Evolutionary conservation across 805 yeast species (phyloP), one percentile per base, ranked within the genome.

Genomic region (Pachysolen tannophilus): DNA sequence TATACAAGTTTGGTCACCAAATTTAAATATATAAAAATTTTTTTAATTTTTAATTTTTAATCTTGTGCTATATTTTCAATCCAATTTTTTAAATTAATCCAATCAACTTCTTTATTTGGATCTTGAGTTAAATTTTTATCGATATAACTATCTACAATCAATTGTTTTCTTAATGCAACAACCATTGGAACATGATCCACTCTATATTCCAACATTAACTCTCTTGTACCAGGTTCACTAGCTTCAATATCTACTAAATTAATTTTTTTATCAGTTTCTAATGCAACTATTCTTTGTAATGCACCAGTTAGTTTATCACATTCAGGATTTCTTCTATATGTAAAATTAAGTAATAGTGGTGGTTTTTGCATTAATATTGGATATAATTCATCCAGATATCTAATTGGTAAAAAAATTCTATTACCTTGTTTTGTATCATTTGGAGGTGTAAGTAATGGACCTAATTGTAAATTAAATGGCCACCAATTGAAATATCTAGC

Each of bases 281-380:
- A 54, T 16, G 63, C 59, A 8, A 76, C 65, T 5, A 75, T 62
- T 31, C 68, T 52, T 44, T 75, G 78, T 40, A 85, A 58, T 2
- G 77, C 68, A 15, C 74, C 72, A 2, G 90, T 80, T 26, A 81
- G 65, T 40, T 67, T 66, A 49, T 80, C 75, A 41, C 81, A 75
- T 17, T 68, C 61, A 3, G 69, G 61, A 45, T 81, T 85, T 8
- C 85, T 85, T 37, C 75, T 50, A 28, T 72, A 61, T 1, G 87
- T 82, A 58, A 85, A 85, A 53, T 84, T 80, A 47, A 83, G 62
- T 30, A 84, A 54, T 37, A 82, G 56, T 2, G 94, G 92, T 28
- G 69, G 67, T 38, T 73, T 69, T 36, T 68, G 60, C 20, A 76
- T 50, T 25, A 77, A 45, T 20, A 70, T 46, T 24, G 70, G 68